Evolutionary conservation across 345 rosid species (phyloP).

Genomic region (Populus pruinosa): DNA sequence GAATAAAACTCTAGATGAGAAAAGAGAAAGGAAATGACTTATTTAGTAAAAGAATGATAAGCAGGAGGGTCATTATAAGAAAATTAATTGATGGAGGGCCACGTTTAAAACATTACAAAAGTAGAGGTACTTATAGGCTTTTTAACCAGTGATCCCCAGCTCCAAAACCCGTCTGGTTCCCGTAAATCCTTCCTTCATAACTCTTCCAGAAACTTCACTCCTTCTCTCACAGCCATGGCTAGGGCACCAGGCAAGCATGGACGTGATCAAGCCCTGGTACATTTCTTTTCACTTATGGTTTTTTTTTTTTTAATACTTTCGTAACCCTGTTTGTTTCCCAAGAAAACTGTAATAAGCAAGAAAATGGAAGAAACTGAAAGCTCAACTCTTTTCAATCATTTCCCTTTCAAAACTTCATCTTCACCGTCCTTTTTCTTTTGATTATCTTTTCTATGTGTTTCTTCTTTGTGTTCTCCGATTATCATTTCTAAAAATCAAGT

Average conservation of each 20-base stretch:
- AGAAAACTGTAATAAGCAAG: neutral
- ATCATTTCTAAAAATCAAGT: neutral
- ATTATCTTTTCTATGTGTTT: neutral
- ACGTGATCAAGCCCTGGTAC: constrained; percentile 63
- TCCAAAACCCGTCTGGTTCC: neutral
- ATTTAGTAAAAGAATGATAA: too few relatives aligned
- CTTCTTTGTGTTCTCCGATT: neutral
- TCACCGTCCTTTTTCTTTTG: neutral
- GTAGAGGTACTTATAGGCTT: too few relatives aligned
- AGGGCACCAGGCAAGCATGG: constrained; percentile 54
- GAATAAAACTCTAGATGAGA: too few relatives aligned
- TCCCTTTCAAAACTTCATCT: neutral
- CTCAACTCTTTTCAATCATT: neutral
- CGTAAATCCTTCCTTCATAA: neutral
- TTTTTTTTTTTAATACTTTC: neutral
- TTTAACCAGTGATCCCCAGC: neutral
- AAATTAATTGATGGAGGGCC: too few relatives aligned
- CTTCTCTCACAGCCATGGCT: constrained; percentile 28
- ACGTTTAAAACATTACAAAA: too few relatives aligned
- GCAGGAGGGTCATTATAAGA: too few relatives aligned
- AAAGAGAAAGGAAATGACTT: too few relatives aligned
- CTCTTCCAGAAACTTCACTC: constrained; percentile 19
- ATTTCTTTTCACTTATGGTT: neutral
- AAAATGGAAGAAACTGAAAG: neutral
- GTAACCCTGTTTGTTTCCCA: neutral